phyloP scores from a whole-genome alignment of 441 rosid species.

The Biscutella laevigata region DNA sequence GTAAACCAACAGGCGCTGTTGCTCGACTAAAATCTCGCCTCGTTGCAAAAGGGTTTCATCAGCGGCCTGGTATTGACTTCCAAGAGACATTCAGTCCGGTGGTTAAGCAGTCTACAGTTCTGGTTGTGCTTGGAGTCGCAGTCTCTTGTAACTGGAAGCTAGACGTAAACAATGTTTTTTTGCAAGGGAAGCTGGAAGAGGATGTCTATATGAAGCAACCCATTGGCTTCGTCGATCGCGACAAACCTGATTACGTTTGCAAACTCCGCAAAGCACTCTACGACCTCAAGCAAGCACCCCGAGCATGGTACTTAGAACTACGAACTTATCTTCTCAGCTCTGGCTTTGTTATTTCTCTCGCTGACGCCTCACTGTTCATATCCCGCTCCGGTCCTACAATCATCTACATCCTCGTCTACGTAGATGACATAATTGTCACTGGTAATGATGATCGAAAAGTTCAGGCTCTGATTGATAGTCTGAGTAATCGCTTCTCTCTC shows the following conservation, averaged over 20 bases:
- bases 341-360: too few relatives aligned
- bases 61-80: too few relatives aligned
- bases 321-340: too few relatives aligned
- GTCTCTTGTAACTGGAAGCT: background rate
- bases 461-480: too few relatives aligned
- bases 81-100: background rate
- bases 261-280: too few relatives aligned
- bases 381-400: too few relatives aligned
- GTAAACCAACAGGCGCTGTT: too few relatives aligned
- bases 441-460: too few relatives aligned
- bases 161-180: background rate
- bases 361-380: too few relatives aligned
- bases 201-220: background rate
- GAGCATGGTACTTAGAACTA: background rate
- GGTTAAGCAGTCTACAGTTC: background rate
- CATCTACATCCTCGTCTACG: background rate
- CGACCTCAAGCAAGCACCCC: too few relatives aligned
- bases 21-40: too few relatives aligned
- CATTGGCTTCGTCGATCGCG: background rate
- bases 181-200: background rate
- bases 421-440: background rate
- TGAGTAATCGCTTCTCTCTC: too few relatives aligned
- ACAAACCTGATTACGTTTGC: background rate
- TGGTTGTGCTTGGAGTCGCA: background rate
- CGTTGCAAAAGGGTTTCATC: background rate